Base-by-base conservation (phyloP, 2,329 filamentous ascomycete species). In the Monilinia polystroma region DNA sequence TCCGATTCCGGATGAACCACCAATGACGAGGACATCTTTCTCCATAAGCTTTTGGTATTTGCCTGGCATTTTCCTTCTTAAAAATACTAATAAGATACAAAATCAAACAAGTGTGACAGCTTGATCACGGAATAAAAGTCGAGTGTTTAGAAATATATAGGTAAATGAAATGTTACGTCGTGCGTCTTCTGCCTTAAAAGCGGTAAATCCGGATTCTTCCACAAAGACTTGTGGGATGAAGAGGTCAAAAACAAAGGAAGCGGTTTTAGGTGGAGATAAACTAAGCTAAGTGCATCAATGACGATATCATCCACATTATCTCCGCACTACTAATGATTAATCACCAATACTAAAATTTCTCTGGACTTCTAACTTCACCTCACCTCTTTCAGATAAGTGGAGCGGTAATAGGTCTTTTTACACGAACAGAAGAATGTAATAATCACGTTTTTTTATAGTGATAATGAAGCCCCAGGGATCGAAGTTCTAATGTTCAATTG, bases 21-120 rank as follows among this genome's bases (percentile, higher is more conserved):
- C 73, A 49, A 75, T 70, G 49, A 75, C 67, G 10, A 75, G 66
- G 32, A 75, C 68, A 32, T 72, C 70, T 51, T 73, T 73, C 3
- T 68, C 69, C 38, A 65, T 67, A 16, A 75, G 70, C 68, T 74
- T 75, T 58, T 72, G 70, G 56, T 73, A 74, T 58, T 74, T 74
- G 35, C 70, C 68, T 20, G 47, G 41, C 63, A 68, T 67, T 20
- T 64, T 64, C 26, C 20, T 10, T 63, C n/a, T 41, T 29, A 14
- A 7, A 54, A 6, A 47, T 55, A 47, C 16, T 32, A 29, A 16
- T 32, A 45, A 2, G 3, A 49, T 49, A 35, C 47, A 16, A 29
- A 29, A 47, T 32, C 11, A 41, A 20, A 41, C 6, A 11, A 20
- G 54, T 23, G 12, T 47, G 56, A 23, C 10, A 7, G 41, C 14